Conservation (phyloP, 2,329 filamentous ascomycete species). For the Colletotrichum aenigma region DNA sequence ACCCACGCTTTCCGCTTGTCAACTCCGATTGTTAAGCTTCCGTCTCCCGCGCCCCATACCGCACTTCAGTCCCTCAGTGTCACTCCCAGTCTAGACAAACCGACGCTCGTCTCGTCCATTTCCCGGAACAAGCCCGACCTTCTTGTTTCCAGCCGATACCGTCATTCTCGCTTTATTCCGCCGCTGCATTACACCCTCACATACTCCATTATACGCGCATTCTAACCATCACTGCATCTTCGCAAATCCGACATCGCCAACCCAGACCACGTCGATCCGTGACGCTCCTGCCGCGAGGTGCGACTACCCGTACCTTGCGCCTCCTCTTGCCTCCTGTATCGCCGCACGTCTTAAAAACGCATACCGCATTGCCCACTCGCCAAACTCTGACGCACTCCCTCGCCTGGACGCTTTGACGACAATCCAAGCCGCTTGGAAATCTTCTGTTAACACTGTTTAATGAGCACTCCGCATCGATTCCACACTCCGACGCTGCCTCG, state of each 20-base stretch:
- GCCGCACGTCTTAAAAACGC: neutral
- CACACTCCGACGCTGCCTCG: neutral
- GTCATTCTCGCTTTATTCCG: neutral
- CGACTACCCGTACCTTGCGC: neutral
- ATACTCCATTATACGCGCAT: neutral
- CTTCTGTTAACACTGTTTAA: neutral
- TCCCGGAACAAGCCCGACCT: neutral
- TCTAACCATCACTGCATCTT: neutral
- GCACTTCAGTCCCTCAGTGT: neutral
- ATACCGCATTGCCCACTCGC: neutral
- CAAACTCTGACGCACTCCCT: neutral
- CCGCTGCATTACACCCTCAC: neutral
- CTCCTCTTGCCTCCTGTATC: neutral
- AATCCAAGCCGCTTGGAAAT: neutral
- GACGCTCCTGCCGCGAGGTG: neutral
- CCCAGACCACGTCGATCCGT: neutral
- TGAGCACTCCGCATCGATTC: slow-evolving; percentile 1
- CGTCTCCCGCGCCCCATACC: slow-evolving; percentile 18
- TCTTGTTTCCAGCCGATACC: neutral
- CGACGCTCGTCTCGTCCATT: neutral
- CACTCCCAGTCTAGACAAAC: neutral
- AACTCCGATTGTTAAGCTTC: slow-evolving; percentile 21
- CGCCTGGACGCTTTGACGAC: neutral
- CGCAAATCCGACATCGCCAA: neutral
- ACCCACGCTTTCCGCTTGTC: slow-evolving; percentile 20